A percentile compares a stretch with the other conserved stretches of the same genome.
Evolutionary conservation across 352 stramenopile species (phyloP).

Genomic region (Blastocystis sp.): DNA sequence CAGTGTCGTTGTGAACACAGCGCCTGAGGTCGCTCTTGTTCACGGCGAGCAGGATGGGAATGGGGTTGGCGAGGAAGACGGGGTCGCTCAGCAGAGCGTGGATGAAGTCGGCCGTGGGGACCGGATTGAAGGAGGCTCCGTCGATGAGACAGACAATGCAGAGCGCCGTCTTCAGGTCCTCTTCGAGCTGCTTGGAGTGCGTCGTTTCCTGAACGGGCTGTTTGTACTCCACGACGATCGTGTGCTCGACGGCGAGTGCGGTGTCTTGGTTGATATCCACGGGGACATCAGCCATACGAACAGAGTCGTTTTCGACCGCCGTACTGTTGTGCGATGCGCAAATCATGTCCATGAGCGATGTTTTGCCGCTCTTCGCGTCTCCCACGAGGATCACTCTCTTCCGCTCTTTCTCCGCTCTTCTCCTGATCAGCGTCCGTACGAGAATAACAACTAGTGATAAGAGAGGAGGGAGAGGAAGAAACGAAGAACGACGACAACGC

Average conservation of each 20-base stretch:
- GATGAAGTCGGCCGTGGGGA: neutral
- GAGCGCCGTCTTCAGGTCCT: neutral
- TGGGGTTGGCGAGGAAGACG: neutral
- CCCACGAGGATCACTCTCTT: constrained; percentile 21
- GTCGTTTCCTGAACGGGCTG: neutral
- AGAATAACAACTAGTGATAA: constrained; percentile 22
- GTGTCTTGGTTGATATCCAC: constrained; percentile 37
- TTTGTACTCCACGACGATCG: neutral
- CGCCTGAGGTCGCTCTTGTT: constrained; percentile 38
- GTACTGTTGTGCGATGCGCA: neutral
- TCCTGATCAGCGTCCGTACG: neutral
- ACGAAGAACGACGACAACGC: constrained; percentile 1
- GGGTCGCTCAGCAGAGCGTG: constrained; percentile 21
- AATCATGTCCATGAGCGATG: constrained; percentile 31
- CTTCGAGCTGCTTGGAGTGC: neutral
- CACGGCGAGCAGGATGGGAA: constrained; percentile 51
- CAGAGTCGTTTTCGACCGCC: neutral
- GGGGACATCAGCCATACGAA: neutral
- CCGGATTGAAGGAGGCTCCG: neutral
- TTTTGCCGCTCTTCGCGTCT: constrained; percentile 28
- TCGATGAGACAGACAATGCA: constrained; percentile 43
- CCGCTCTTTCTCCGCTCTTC: neutral
- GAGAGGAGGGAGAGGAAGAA: neutral
- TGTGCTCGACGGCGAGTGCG: constrained; percentile 10
- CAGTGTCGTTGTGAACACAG: neutral